These are phyloP conservation scores for Fusarium burgessii DNA, from an alignment of 2,329 filamentous ascomycete genomes.

Conservation along the genomic window DNA sequence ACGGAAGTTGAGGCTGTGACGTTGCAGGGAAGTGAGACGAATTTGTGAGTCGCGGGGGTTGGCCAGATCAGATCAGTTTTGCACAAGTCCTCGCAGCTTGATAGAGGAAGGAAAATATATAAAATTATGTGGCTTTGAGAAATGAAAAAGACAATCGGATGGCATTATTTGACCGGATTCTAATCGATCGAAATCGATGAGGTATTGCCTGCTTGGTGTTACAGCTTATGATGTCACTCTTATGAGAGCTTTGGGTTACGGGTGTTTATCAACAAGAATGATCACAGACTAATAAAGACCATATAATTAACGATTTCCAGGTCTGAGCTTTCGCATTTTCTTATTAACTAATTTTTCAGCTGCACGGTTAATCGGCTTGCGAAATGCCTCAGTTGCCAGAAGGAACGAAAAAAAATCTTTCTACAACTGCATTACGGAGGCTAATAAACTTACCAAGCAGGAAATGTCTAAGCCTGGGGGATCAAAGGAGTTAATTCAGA, in stretches of 20 bases:
- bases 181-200: constrained; percentile 23
- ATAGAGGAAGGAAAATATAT: not conserved
- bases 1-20: not conserved
- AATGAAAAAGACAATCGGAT: not conserved
- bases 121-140: not conserved
- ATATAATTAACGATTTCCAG: too few species aligned
- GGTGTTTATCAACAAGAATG: too few species aligned
- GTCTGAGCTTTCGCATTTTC: too few species aligned
- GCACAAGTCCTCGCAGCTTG: not conserved
- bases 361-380: too few species aligned
- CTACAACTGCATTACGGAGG: too few species aligned
- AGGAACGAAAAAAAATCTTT: too few species aligned
- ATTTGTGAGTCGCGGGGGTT: not conserved
- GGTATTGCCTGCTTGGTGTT: constrained; percentile 26
- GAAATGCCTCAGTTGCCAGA: too few species aligned
- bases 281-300: too few species aligned
- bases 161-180: constrained; percentile 2
- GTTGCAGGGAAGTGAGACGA: constrained; percentile 5
- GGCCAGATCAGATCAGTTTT: not conserved
- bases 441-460: too few species aligned
- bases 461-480: too few species aligned
- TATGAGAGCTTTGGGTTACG: constrained; percentile 7
- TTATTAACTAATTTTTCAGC: too few species aligned
- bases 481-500: too few species aligned
- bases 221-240: constrained; percentile 39